These are phyloP conservation scores for Xylaria telfairii DNA, from an alignment of 495 filamentous ascomycete genomes.

Conservation along the genomic window DNA sequence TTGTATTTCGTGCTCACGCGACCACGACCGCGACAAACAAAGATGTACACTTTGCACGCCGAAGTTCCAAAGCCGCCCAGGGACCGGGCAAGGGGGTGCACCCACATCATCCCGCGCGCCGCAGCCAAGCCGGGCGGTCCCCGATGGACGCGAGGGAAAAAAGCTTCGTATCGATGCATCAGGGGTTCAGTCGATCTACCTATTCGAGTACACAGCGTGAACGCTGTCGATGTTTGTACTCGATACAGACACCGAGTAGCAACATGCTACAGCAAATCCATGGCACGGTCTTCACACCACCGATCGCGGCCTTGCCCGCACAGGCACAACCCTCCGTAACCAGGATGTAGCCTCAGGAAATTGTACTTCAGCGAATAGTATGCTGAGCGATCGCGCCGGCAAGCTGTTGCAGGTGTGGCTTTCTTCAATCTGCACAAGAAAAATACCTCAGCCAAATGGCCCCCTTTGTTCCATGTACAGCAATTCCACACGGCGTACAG, in stretches of 20 bases:
- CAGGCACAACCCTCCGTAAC: background rate
- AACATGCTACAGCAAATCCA: background rate
- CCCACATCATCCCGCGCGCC: conserved; percentile 19
- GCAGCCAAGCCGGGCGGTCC: conserved; percentile 16
- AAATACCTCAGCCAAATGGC: conserved; percentile 22
- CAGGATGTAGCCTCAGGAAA: background rate
- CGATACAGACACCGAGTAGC: background rate
- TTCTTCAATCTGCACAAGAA: conserved; percentile 1
- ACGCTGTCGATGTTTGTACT: background rate
- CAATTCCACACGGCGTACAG: background rate
- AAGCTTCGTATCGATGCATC: conserved; percentile 5
- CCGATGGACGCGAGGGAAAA: background rate
- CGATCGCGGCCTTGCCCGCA: background rate
- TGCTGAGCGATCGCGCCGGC: conserved; percentile 7
- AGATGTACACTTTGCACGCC: background rate
- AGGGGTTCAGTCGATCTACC: background rate
- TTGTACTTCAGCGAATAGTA: background rate
- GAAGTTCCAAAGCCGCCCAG: conserved; percentile 4
- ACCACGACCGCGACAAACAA: conserved; percentile 4
- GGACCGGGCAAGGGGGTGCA: conserved; percentile 9
- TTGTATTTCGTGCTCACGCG: conserved; percentile 13
- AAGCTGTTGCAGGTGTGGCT: conserved; percentile 23
- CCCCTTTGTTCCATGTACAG: background rate
- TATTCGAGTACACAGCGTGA: background rate
- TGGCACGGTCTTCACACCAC: background rate